Base-by-base conservation (phyloP, 75 land plant genomes). In the Gnetum montanum region DNA sequence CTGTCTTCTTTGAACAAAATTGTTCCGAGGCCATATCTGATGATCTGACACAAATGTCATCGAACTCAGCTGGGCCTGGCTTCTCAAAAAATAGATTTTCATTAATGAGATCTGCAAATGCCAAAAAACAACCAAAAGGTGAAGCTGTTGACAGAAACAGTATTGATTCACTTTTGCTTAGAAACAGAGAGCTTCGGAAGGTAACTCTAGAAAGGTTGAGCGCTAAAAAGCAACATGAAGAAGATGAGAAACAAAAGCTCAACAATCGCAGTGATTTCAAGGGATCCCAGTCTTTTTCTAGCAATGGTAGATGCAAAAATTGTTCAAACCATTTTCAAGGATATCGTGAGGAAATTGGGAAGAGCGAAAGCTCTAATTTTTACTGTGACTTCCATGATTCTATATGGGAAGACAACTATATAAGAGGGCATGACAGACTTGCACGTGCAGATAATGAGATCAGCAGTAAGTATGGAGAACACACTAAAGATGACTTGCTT, bases 131-230 rank as follows among this genome's bases (percentile, higher is more conserved):
- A 19, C 36, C 0, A 13, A 16, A 18, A 4, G 11, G 8, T 33
- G 35, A 8, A 16, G 33, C 19, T 33, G 55, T 31, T 20, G 0
- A 52, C 29, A 33, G 31, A 52, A 31, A 30, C 13, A 52, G 23
- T 34, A 18, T 18, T 33, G 71, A 47, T 48, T 75, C 79, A 28
- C 71, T 73, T 24, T 75, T 69, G 41, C 66, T 58, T 63, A 57
- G 65, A 22, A 69, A 55, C 28, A 70, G 58, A 70, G 80, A 73
- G 49, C 59, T 74, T 1, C 63, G 77, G 34, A 76, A 51, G 63
- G 38, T 77, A 41, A 12, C 73, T 41, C 51, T 79, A 40, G 76
- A 78, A 44, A 71, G 79, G 48, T 24, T 75, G 61, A 74, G 70
- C 31, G 69, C 72, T 64, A 65, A 68, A 35, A 48, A 71, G 3